A percentile compares a stretch with the other conserved stretches of the same genome.
Evolutionary conservation across 2,329 filamentous ascomycete genomes (phyloP).

Genomic region (Cercospora beticola): DNA sequence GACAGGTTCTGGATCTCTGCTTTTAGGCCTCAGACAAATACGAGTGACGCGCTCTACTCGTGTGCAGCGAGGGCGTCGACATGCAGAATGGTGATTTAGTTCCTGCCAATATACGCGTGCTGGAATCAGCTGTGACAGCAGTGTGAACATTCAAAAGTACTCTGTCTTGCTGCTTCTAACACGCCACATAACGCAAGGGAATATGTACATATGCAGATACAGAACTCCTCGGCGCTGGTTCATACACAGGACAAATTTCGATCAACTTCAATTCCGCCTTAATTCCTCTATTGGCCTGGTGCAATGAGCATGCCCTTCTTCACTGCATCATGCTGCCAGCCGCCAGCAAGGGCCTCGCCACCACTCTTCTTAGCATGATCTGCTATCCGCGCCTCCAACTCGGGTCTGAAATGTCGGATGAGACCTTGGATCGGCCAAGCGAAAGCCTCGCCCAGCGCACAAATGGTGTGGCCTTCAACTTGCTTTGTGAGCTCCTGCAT

Average conservation of each 20-base stretch:
- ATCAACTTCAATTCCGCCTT: not conserved
- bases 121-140: not conserved
- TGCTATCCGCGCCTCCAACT: slow-evolving; percentile 87
- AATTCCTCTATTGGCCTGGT: slow-evolving; percentile 71
- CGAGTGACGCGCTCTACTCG: too few relatives aligned
- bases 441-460: slow-evolving; percentile 94
- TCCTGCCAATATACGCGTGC: not conserved
- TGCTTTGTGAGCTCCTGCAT: slow-evolving; percentile 98
- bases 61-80: too few relatives aligned
- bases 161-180: slow-evolving; percentile 9
- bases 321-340: slow-evolving; percentile 74
- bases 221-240: slow-evolving; percentile 7
- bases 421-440: slow-evolving; percentile 98
- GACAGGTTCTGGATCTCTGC: too few relatives aligned
- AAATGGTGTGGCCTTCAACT: slow-evolving; percentile 98
- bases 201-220: slow-evolving; percentile 11
- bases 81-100: too few relatives aligned
- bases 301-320: slow-evolving; percentile 81
- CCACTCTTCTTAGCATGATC: slow-evolving; percentile 72
- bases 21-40: too few relatives aligned
- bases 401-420: slow-evolving; percentile 95
- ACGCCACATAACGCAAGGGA: slow-evolving; percentile 8
- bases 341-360: slow-evolving; percentile 76
- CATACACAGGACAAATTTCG: not conserved
- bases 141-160: not conserved